Evolutionary conservation across 768 basidiomycete species (phyloP).

Genomic region (Rhizopogon rudus): DNA sequence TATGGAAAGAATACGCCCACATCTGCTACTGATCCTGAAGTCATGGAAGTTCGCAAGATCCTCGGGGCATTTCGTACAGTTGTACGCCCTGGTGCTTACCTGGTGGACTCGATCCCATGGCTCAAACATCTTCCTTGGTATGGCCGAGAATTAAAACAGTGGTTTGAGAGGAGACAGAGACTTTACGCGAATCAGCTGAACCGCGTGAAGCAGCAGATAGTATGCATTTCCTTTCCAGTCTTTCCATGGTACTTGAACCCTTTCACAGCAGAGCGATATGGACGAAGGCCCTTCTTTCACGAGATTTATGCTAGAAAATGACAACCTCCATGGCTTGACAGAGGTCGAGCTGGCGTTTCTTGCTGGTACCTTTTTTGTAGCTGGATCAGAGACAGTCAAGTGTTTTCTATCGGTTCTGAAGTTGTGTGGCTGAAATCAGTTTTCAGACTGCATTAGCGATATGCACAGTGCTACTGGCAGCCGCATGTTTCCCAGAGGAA

Average conservation of each 20-base stretch:
- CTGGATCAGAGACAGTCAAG: no score
- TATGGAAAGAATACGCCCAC: slow-evolving; percentile 13
- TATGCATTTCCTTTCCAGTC: slow-evolving; percentile 8
- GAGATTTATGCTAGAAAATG: slow-evolving; percentile 30
- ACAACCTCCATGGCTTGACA: slow-evolving; percentile 11
- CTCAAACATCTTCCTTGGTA: slow-evolving; percentile 53
- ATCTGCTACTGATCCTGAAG: slow-evolving; percentile 11
- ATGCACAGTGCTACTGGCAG: no score
- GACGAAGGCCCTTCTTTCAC: slow-evolving; percentile 39
- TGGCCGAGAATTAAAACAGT: slow-evolving; percentile 45
- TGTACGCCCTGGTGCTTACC: slow-evolving; percentile 26
- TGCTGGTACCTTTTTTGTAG: no score
- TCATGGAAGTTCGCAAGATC: slow-evolving; percentile 24
- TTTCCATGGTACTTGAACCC: neutral
- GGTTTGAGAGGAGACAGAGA: slow-evolving; percentile 44
- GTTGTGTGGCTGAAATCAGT: no score
- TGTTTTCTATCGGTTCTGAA: no score
- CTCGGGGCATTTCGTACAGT: slow-evolving; percentile 23
- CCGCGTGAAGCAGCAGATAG: slow-evolving; percentile 36
- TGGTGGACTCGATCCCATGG: slow-evolving; percentile 30
- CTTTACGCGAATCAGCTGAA: slow-evolving; percentile 43
- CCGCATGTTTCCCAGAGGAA: no score
- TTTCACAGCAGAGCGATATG: neutral
- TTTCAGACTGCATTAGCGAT: no score
- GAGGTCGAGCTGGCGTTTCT: no score